Evolutionary conservation across 805 yeast species (phyloP), one percentile per base, ranked within the genome.

Genomic region (Pichia heedii): DNA sequence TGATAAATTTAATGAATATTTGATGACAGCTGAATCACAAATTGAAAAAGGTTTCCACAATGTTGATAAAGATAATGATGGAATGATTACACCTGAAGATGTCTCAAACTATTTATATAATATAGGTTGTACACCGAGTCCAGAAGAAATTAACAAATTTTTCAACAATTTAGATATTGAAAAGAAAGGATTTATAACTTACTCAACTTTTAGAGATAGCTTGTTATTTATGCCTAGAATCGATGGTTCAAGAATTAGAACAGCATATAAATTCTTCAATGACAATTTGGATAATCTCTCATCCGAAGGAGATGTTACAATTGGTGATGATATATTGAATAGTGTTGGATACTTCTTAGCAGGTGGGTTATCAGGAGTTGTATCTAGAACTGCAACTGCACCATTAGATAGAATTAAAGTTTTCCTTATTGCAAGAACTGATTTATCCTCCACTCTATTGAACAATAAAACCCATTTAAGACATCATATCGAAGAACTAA

Each of bases 331-430:
- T 50, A 73, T 84, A 42, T 64, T 84, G 40, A 79, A 83, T 57
- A 95, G 96, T 27, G 73, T 87, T 48, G 96, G 97, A 1, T 93
- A 78, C 62, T 93, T 93, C 57, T 65, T 89, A 29, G 95, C 96
- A 2, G 98, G 98, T 33, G 98, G 98, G 0, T 62, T 89, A 19
- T 84, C 96, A 2, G 98, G 98, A 2, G 98, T 90, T 2, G 83
- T 93, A 4, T 87, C 96, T 13, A 78, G 98, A 65, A 88, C 97
- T 0, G 83, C 93, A 54, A 93, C 98, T 0, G 98, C 97, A 0
- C 98, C 98, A 11, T 85, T 93, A 50, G 98, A 93, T 62, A 75
- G 98, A 59, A 76, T 93, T 20, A 93, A 93, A 60, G 97, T 93
- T 13, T 93, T 85, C 54, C 67, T 93, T 40, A 93, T 93, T 55